Evolutionary conservation across 2,329 filamentous ascomycete genomes (phyloP).

Genomic region (Albophoma yamanashiensis): DNA sequence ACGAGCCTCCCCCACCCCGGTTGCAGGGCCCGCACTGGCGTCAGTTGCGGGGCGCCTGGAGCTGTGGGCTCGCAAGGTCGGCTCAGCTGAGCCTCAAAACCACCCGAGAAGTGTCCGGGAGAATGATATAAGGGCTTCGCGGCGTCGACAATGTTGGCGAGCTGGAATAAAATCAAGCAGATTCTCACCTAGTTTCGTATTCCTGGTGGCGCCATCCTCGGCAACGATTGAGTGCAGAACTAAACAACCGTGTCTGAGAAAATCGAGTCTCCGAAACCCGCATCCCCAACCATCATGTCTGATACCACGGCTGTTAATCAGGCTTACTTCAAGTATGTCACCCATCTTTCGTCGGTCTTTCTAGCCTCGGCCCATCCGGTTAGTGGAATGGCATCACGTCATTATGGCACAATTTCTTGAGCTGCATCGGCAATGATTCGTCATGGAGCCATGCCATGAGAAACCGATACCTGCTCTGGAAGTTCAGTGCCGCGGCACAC

Average conservation of each 20-base stretch:
- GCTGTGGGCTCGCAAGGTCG: background rate
- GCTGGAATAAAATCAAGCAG: no score
- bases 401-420: background rate
- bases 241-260: background rate
- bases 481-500: background rate
- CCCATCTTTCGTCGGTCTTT: background rate
- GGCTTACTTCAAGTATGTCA: constrained; percentile 31
- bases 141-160: background rate
- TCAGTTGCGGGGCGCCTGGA: background rate
- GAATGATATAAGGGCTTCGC: background rate
- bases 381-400: background rate
- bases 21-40: background rate
- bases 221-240: background rate
- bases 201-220: background rate
- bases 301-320: constrained; percentile 23
- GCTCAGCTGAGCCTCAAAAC: background rate
- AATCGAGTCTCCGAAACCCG: background rate
- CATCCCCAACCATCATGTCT: constrained; percentile 15
- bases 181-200: background rate
- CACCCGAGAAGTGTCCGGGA: constrained; percentile 22
- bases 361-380: no score
- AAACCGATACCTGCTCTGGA: background rate
- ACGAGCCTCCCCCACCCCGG: background rate
- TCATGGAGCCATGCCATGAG: background rate
- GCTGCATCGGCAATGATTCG: background rate